A percentile compares a stretch with the other conserved stretches of the same genome.
phyloP scores from a whole-genome alignment of 1,284 basidiomycete genomes.

The Melampsora americana region DNA sequence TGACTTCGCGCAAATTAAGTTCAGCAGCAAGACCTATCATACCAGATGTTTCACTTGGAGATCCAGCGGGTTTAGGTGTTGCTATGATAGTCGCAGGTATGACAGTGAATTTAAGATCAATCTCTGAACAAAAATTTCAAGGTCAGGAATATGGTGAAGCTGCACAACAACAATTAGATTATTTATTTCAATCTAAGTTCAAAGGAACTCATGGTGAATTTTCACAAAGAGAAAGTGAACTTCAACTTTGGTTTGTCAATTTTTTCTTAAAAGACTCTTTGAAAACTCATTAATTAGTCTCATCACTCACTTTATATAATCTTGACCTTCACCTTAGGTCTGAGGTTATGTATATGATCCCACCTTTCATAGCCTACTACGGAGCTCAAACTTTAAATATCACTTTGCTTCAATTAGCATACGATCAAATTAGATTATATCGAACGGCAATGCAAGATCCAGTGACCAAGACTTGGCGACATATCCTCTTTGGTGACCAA shows the following conservation, averaged over 20 bases:
- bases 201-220: conserved; percentile 66
- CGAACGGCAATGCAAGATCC: conserved; percentile 57
- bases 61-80: conserved; percentile 78
- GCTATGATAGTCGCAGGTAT: conserved; percentile 66
- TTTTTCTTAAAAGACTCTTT: conserved; percentile 52
- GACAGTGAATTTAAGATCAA: neutral
- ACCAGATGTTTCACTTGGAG: conserved; percentile 65
- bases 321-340: conserved; percentile 54
- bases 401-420: conserved; percentile 67
- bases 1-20: neutral
- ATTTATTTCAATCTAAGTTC: conserved; percentile 66
- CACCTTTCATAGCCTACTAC: conserved; percentile 87
- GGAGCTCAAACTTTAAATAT: conserved; percentile 68
- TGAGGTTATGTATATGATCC: conserved; percentile 81
- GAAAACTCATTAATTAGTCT: conserved; percentile 51
- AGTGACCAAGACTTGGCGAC: conserved; percentile 22
- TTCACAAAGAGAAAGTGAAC: conserved; percentile 66
- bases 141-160: conserved; percentile 64
- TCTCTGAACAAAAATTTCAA: conserved; percentile 14
- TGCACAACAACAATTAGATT: conserved; percentile 69
- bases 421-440: conserved; percentile 75
- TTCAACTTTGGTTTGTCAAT: conserved; percentile 59
- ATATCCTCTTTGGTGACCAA: conserved; percentile 60
- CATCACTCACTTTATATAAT: neutral
- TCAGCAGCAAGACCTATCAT: conserved; percentile 9